Base-by-base conservation (phyloP, 768 basidiomycete genomes). In the Mycena venus region DNA sequence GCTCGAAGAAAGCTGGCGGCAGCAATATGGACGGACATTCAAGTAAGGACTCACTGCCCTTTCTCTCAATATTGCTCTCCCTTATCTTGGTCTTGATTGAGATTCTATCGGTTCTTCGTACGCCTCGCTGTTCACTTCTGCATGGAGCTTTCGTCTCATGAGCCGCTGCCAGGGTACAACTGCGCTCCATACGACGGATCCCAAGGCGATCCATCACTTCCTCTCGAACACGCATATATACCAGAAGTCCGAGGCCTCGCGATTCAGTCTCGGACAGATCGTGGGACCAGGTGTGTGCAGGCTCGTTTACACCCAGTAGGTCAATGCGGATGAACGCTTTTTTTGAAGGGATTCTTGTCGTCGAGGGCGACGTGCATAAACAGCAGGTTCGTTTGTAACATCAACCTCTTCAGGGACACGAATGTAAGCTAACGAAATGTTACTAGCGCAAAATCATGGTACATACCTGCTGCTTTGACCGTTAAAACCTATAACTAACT, bases 331-430 rank as follows among this genome's bases (percentile, higher is more conserved):
- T 9, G 0, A 14, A 42, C 10, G 10, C 19, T 21, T 21, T 32
- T 53, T 12, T 34, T 10, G 14, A 10, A 87, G 87, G 87, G 27
- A 66, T 88, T 2, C 80, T 89, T n/a, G 68, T 79, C 1, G 83
- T 81, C 0, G 80, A 82, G 56, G 79, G 65, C 25, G 78, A 80
- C 17, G 47, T 72, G 44, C 80, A 80, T 47, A 80, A 77, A 42
- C 68, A 75, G 11, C 80, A 77, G 77, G 79, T 65, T 34, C 25
- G 38, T 5, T 10, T 25, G 17, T 25, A 12, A 12, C 14, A 17
- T n/a, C n/a, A 19, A 19, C 21, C 25, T 15, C 40, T 17, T 27
- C 21, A n/a, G n/a, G n/a, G n/a, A n/a, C 23, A 11, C 14, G 3
- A 62, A 9, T 7, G 3, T 7, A 49, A 23, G 31, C 21, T 31